Percentiles rank a stretch among this genome's conserved stretches.
Conservation (phyloP, 371 early-diverging fungal genomes). For the Thermomucor indicae-seudaticae region DNA sequence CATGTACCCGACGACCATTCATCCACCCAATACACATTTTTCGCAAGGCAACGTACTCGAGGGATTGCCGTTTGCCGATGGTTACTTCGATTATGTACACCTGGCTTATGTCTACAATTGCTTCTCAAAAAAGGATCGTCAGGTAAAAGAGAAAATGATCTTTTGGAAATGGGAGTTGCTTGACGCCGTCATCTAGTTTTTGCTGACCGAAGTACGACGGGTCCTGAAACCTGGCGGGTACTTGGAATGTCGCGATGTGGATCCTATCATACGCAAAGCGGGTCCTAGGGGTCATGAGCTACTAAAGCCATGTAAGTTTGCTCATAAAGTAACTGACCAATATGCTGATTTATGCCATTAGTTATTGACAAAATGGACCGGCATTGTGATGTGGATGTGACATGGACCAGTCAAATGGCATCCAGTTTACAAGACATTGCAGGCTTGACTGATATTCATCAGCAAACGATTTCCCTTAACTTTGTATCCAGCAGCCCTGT, state of each 20-base stretch:
- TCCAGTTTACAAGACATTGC: conserved; percentile 14
- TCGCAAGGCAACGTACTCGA: conserved; percentile 37
- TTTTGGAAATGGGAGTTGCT: no score
- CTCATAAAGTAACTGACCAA: not conserved
- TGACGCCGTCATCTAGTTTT: not conserved
- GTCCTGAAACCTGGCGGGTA: conserved; percentile 56
- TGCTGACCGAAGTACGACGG: conserved; percentile 17
- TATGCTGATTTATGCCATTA: not conserved
- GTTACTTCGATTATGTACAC: conserved; percentile 53
- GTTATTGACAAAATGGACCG: conserved; percentile 15
- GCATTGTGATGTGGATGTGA: conserved; percentile 17
- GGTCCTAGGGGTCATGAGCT: conserved; percentile 32
- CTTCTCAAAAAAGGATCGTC: conserved; percentile 29
- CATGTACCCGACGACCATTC: conserved; percentile 48
- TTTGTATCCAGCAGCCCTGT: conserved; percentile 16
- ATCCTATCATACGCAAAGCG: conserved; percentile 39
- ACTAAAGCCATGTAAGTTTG: conserved; percentile 18
- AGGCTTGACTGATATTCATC: conserved; percentile 28
- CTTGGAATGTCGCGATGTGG: conserved; percentile 50
- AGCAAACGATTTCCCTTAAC: conserved; percentile 13
- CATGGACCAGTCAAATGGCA: conserved; percentile 19
- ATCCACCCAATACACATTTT: conserved; percentile 49
- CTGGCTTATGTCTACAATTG: conserved; percentile 41
- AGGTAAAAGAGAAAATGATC: conserved; percentile 14
- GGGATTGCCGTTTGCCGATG: conserved; percentile 51